Percentiles rank a stretch among this genome's conserved stretches.
Conservation (phyloP, 257 asterid species). For the Salvia splendens region DNA sequence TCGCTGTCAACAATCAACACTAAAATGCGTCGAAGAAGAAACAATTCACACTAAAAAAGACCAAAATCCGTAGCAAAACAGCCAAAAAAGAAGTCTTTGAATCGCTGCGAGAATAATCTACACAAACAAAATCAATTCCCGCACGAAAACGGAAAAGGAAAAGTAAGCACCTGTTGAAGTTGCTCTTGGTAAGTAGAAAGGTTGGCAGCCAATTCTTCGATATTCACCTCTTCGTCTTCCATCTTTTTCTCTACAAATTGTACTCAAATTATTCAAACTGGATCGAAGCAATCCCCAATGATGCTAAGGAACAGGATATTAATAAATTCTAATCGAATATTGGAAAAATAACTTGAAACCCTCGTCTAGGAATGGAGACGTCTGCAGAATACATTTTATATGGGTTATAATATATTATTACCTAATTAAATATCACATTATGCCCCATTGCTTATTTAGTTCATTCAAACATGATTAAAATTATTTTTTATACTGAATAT, state of each 20-base stretch:
- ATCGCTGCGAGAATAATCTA: not conserved
- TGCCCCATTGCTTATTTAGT: no score
- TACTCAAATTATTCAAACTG: not conserved
- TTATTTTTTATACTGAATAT: no score
- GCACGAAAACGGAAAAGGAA: not conserved
- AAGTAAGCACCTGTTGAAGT: constrained; percentile 72
- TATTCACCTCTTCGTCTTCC: constrained; percentile 74
- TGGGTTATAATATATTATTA: no score
- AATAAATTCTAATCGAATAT: no score
- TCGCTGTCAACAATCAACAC: constrained; percentile 1
- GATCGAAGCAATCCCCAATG: constrained; percentile 8
- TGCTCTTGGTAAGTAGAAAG: constrained; percentile 86
- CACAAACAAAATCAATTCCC: not conserved
- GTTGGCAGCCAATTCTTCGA: constrained; percentile 81
- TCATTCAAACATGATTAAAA: no score
- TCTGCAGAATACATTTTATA: no score
- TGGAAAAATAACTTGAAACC: no score
- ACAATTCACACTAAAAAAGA: not conserved
- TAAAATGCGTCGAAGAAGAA: not conserved
- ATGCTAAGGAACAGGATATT: not conserved
- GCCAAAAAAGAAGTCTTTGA: not conserved
- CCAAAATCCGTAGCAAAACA: not conserved
- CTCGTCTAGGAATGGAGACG: no score
- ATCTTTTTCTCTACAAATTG: constrained; percentile 23
- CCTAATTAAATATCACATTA: no score